Percentiles rank a stretch among this genome's conserved stretches.
Evolutionary conservation across 495 filamentous ascomycete species (phyloP).

Genomic region (Neurospora terricola): DNA sequence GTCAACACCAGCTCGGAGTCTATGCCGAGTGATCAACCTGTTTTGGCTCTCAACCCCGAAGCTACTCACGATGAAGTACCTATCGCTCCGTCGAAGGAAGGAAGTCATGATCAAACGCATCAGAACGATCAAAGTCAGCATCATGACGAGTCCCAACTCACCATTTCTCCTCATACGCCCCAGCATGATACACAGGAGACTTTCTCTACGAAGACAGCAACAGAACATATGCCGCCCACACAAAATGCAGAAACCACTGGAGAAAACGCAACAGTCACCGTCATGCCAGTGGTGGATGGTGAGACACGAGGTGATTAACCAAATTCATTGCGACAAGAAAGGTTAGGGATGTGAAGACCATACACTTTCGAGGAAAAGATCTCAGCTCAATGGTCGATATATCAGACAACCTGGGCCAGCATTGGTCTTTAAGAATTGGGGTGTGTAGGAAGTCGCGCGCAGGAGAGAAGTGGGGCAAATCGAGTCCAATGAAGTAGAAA

Average conservation of each 20-base stretch:
- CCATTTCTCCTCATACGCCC: neutral
- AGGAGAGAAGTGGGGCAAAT: too few species aligned
- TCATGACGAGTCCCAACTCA: neutral
- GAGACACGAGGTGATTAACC: neutral
- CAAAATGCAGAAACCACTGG: neutral
- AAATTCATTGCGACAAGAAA: neutral
- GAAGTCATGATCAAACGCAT: neutral
- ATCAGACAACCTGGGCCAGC: neutral
- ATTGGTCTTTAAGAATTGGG: neutral
- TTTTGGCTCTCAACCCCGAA: neutral
- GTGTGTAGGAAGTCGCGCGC: neutral
- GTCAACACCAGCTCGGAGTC: neutral
- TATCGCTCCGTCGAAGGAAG: neutral
- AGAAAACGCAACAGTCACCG: neutral
- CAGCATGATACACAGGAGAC: neutral
- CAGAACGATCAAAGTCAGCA: neutral
- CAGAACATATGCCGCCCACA: neutral
- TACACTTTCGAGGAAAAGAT: neutral
- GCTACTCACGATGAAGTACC: neutral
- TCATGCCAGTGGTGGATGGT: neutral
- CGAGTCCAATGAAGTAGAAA: neutral
- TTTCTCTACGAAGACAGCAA: neutral
- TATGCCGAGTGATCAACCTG: neutral
- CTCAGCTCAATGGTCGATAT: neutral
- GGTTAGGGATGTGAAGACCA: too few species aligned